Evolutionary conservation across 495 filamentous ascomycete species (phyloP), one percentile per base, ranked within the genome.

Genomic region (Penicillium goetzii): DNA sequence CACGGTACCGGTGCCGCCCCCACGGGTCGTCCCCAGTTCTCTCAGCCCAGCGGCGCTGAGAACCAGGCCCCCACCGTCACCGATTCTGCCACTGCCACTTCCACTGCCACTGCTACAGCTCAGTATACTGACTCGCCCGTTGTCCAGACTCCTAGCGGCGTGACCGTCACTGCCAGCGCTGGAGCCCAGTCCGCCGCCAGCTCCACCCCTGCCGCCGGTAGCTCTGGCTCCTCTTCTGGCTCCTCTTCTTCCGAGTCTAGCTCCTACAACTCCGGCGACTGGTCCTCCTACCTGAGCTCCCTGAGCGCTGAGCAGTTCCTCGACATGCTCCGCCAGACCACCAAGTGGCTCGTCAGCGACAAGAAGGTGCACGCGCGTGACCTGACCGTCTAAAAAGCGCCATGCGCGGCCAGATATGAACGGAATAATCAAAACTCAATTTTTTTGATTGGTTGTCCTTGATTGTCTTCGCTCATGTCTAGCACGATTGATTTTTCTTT

Each of bases 301-400:
- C 65, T 80, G 63, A 75, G 63, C 61, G 73, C 77, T 26, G 72
- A 75, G 3, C 64, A 80, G 72, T 68, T 77, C 65, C 65, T 80
- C 58, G 68, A 50, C 62, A 30, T 75, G 25, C 55, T 80, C 52
- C 72, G 69, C 43, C 58, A 74, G 60, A 80, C 77, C 28, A 43
- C 76, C 47, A 71, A 68, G 60, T 80, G 77, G 77, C 63, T 80
- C 43, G 70, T 77, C 67, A 72, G 69, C 36, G 68, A 77, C 57
- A 74, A 78, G 68, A 68, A 68, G 67, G 28, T 55, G 30, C 77
- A 80, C 63, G 70, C 77, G 28, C 77, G 77, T 61, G 73, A 72
- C 41, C 60, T 75, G 36, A 63, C 72, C 38, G 50, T 64, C 33
- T 77, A 76, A 65, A 67, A 43, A 45, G 33, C 19, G 17, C 41